phyloP scores from a whole-genome alignment of 2,329 filamentous ascomycete genomes.

The Talaromyces albobiverticillius region DNA sequence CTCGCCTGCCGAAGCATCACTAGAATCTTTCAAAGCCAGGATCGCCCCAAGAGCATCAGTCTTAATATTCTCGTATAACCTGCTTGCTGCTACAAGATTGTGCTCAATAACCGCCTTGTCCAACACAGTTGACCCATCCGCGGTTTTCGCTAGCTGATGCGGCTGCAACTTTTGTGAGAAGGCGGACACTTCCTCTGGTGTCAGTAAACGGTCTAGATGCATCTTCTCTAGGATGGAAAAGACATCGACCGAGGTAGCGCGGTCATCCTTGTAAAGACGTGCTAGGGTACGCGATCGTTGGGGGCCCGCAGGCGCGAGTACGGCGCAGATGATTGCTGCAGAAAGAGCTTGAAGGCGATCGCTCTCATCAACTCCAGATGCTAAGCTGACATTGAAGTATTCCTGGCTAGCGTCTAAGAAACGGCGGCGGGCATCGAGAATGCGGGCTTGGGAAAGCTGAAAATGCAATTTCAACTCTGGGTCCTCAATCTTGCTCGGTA shows the following conservation, averaged over 20 bases:
- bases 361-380: conserved; percentile 73
- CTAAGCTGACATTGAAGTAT: conserved; percentile 84
- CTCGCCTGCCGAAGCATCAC: conserved; percentile 53
- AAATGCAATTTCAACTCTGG: conserved; percentile 77
- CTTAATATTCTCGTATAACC: conserved; percentile 73
- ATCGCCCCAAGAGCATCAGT: conserved; percentile 73
- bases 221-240: conserved; percentile 94
- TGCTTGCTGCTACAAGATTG: conserved; percentile 83
- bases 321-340: conserved; percentile 86
- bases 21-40: conserved; percentile 64
- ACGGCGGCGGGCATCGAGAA: conserved; percentile 83
- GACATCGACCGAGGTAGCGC: conserved; percentile 70
- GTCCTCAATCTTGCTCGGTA: conserved; percentile 74
- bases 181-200: conserved; percentile 75
- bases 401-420: conserved; percentile 85
- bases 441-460: conserved; percentile 85
- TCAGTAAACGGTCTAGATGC: conserved; percentile 84
- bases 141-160: conserved; percentile 85
- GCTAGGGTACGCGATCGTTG: conserved; percentile 75
- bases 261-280: conserved; percentile 89
- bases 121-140: conserved; percentile 89
- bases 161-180: conserved; percentile 78
- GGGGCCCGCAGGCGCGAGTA: conserved; percentile 88
- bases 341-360: conserved; percentile 81
- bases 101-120: conserved; percentile 94